These are phyloP conservation scores for Geotrichum klebahnii DNA, from an alignment of 1,139 yeast genomes.

Conservation along the genomic window DNA sequence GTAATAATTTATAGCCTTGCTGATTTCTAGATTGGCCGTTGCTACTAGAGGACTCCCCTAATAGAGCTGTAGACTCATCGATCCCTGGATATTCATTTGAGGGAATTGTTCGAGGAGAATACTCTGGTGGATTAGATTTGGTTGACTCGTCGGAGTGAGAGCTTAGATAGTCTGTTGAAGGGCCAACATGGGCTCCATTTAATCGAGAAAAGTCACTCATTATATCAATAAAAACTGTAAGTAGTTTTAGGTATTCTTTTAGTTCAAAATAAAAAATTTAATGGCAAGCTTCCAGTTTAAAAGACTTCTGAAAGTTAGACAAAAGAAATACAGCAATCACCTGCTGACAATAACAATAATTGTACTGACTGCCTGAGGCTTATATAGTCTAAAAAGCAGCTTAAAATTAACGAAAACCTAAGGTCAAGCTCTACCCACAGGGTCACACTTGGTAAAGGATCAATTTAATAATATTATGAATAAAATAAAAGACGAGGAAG, in stretches of 20 bases:
- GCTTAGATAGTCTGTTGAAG: slow-evolving; percentile 1
- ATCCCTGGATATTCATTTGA: background rate
- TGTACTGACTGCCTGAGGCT: too few species aligned
- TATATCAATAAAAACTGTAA: background rate
- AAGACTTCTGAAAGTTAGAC: too few species aligned
- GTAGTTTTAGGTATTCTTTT: too few species aligned
- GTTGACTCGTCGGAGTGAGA: background rate
- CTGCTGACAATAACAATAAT: too few species aligned
- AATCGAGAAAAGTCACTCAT: slow-evolving; percentile 2
- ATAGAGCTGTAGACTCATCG: background rate
- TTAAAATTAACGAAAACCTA: too few species aligned
- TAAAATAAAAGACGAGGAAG: background rate
- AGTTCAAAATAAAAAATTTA: too few species aligned
- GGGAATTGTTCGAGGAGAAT: background rate
- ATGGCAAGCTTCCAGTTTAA: too few species aligned
- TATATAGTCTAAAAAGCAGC: too few species aligned
- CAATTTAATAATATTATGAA: too few species aligned
- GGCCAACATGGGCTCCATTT: background rate
- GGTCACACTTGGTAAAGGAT: too few species aligned
- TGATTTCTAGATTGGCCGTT: background rate
- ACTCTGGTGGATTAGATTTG: background rate
- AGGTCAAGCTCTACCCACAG: too few species aligned
- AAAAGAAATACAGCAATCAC: too few species aligned
- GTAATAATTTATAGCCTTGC: background rate
- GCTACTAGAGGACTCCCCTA: background rate